phyloP scores from a whole-genome alignment of 2,329 filamentous ascomycete genomes.

The Basipetospora chlamydospora region DNA sequence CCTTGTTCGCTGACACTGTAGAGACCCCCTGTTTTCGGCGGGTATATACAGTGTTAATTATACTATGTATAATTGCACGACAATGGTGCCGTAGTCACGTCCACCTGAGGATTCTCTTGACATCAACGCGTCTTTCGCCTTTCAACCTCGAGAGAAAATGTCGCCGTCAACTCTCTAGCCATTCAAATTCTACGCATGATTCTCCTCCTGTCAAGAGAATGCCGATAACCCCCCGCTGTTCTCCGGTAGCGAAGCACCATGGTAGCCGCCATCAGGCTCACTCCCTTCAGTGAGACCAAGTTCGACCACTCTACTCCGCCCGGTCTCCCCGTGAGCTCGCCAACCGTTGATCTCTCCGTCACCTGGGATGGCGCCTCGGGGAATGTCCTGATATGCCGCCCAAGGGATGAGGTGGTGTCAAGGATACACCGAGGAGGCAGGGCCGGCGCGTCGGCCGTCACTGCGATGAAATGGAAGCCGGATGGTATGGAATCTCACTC shows the following conservation, averaged over 20 bases:
- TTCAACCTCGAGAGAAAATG: too few relatives aligned
- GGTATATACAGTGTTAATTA: too few relatives aligned
- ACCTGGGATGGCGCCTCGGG: slow-evolving; percentile 51
- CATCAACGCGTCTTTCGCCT: too few relatives aligned
- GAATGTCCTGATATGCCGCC: slow-evolving; percentile 60
- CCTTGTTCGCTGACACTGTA: not conserved
- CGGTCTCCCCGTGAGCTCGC: slow-evolving; percentile 58
- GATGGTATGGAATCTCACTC: slow-evolving; percentile 39
- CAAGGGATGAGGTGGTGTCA: slow-evolving; percentile 55
- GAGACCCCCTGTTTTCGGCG: not conserved
- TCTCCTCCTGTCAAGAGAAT: too few relatives aligned
- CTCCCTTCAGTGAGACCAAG: slow-evolving; percentile 40
- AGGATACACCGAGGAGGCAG: slow-evolving; percentile 32
- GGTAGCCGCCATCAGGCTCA: slow-evolving; percentile 20
- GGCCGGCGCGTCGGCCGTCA: slow-evolving; percentile 24
- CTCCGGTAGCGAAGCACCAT: slow-evolving; percentile 5
- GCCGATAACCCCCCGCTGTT: not conserved
- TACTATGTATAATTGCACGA: too few relatives aligned
- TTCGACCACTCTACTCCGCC: slow-evolving; percentile 40
- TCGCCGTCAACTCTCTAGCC: too few relatives aligned
- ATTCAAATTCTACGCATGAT: too few relatives aligned
- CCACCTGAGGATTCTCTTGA: too few relatives aligned
- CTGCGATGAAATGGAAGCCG: slow-evolving; percentile 47
- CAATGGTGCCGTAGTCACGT: too few relatives aligned
- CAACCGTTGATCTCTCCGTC: slow-evolving; percentile 71